Evolutionary conservation across 2,329 filamentous ascomycete species (phyloP).

Genomic region (Acrocalymma vagum): DNA sequence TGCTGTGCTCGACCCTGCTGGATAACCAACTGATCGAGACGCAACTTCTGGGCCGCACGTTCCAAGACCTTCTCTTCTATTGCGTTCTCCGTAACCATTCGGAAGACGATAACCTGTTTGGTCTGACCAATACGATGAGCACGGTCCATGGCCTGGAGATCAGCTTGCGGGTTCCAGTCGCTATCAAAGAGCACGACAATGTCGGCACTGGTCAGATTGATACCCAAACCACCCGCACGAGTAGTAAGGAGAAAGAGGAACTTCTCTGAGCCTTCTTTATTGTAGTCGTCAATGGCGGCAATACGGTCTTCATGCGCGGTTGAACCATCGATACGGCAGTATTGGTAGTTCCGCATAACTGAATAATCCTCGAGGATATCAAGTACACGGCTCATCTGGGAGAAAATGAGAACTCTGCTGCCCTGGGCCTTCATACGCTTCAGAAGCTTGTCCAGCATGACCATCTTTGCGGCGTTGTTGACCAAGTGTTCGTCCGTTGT

Average conservation of each 20-base stretch:
- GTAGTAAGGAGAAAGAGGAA: slow-evolving; percentile 97
- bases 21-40: slow-evolving; percentile 95
- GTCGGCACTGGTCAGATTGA: slow-evolving; percentile 94
- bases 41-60: slow-evolving; percentile 93
- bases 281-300: slow-evolving; percentile 97
- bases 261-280: slow-evolving; percentile 93
- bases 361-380: slow-evolving; percentile 99
- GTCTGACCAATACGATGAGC: slow-evolving; percentile 98
- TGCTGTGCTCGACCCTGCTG: slow-evolving; percentile 95
- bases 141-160: slow-evolving; percentile 98
- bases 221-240: slow-evolving; percentile 92
- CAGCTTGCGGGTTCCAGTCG: slow-evolving; percentile 98
- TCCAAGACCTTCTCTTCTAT: slow-evolving; percentile 99
- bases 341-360: slow-evolving; percentile 92
- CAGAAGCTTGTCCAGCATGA: slow-evolving; percentile 91
- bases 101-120: slow-evolving; percentile 96
- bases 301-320: slow-evolving; percentile 98
- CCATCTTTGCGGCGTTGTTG: slow-evolving; percentile 96
- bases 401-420: slow-evolving; percentile 97
- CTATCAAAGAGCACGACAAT: slow-evolving; percentile 97
- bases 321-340: slow-evolving; percentile 95
- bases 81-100: slow-evolving; percentile 96
- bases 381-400: slow-evolving; percentile 96
- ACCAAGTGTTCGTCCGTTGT: slow-evolving; percentile 97
- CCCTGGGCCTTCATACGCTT: slow-evolving; percentile 84